Conservation (phyloP, 257 asterid species). For the Scutellaria baicalensis region DNA sequence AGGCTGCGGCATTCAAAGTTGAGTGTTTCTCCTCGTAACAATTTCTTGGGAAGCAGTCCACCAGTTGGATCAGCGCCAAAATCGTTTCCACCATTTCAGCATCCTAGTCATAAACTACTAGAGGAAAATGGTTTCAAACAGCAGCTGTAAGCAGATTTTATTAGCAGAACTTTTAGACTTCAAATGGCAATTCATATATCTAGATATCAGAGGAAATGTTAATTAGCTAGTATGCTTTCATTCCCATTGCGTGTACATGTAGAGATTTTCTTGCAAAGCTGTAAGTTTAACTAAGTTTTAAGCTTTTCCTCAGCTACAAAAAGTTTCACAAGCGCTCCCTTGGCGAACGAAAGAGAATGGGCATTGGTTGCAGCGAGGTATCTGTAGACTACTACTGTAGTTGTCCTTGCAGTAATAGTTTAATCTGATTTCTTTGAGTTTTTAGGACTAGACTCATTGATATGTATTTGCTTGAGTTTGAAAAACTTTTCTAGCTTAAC, state of each 20-base stretch:
- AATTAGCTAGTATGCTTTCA: neutral
- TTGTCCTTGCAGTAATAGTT: neutral
- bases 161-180: neutral
- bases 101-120: constrained; percentile 81
- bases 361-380: constrained; percentile 90
- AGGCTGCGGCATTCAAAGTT: constrained; percentile 59
- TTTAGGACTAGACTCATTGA: neutral
- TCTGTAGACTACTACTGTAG: neutral
- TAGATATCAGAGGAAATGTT: neutral
- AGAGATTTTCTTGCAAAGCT: neutral
- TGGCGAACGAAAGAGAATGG: constrained; percentile 66
- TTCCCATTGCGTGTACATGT: neutral
- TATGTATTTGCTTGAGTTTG: neutral
- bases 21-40: constrained; percentile 71
- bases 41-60: constrained; percentile 55
- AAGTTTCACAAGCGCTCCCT: constrained; percentile 74
- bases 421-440: neutral
- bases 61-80: constrained; percentile 83
- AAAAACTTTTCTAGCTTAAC: neutral
- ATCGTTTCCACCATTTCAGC: constrained; percentile 79
- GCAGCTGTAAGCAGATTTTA: constrained; percentile 56
- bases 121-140: constrained; percentile 89
- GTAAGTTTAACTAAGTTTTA: constrained; percentile 6
- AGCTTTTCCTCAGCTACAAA: constrained; percentile 51
- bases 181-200: constrained; percentile 1